Evolutionary conservation across 2,329 filamentous ascomycete species (phyloP), one percentile per base, ranked within the genome.

Genomic region (Alternaria brassicicola): DNA sequence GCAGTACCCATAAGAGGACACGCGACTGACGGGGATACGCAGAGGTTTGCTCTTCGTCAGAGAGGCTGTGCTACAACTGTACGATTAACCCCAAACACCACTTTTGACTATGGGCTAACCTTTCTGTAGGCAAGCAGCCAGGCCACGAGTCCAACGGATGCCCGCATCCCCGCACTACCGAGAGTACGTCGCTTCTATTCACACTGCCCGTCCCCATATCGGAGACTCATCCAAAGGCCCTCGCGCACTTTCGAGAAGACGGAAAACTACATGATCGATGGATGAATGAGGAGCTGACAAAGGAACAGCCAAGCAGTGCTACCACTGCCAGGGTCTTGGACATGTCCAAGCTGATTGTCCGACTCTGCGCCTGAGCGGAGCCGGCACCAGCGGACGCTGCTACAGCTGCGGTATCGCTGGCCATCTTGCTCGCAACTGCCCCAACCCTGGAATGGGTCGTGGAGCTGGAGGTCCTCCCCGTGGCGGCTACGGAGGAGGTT

Each of bases 41-140:
- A 86, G 93, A 98, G 86, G 93, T 97, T 70, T 99, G 95, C 90
- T 95, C 94, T 63, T 97, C 94, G 60, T 91, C 93, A 60, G 94
- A 99, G 86, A 92, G 95, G 76, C 90, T 99, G 75, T 99, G 95
- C 89, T 99, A 99, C 84, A 99, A 99, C 86, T 99, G 95, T 93
- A 84, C 79, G 89, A 82, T 64, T 2, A 9, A 38, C 26, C 56
- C 21, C 43, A 28, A 35, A 55, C 57, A 41, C 26, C 21, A 33
- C 50, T 39, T 48, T 45, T 59, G 42, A 58, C 17, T 55, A 50
- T 31, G 57, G 54, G 54, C 64, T 68, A 51, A 62, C 26, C 21
- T 15, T 6, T 21, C 3, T 13, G 56, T 62, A 89, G 87, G 87
- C 88, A 94, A 94, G 84, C 90, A 94, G 82, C 91, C 91, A 63